Percentiles rank a stretch among this genome's conserved stretches.
Conservation (phyloP, 129 eudicot species). For the Oenanthe sinensis region DNA sequence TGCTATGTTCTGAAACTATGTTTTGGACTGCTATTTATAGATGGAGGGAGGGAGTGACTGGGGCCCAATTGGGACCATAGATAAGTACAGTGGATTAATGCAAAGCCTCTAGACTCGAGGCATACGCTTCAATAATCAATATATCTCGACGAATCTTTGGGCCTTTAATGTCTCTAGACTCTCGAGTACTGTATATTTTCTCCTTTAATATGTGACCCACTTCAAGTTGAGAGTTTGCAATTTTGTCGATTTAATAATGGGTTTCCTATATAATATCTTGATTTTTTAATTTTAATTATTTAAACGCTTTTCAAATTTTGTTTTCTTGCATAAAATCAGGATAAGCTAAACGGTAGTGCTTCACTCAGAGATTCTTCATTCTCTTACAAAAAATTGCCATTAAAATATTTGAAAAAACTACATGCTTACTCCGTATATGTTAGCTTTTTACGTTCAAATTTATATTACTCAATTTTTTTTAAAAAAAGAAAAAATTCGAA, state of each 20-base stretch:
- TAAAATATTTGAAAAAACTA: too few relatives aligned
- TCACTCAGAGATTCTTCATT: too few relatives aligned
- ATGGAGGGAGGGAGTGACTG: neutral
- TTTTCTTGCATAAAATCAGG: too few relatives aligned
- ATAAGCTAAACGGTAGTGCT: too few relatives aligned
- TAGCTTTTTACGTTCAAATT: too few relatives aligned
- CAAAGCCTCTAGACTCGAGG: neutral
- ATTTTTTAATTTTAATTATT: too few relatives aligned
- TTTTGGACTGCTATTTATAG: slow-evolving; percentile 43
- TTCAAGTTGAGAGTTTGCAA: neutral
- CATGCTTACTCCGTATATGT: too few relatives aligned
- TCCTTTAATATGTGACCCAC: neutral
- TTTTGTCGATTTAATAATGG: neutral
- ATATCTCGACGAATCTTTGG: slow-evolving; percentile 21
- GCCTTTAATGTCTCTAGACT: too few relatives aligned
- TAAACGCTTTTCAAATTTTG: neutral
- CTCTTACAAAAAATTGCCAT: too few relatives aligned
- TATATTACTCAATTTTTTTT: too few relatives aligned
- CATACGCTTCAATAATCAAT: slow-evolving; percentile 15
- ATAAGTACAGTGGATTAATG: neutral
- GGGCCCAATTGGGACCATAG: neutral
- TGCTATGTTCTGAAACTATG: slow-evolving; percentile 20
- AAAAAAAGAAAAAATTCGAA: too few relatives aligned
- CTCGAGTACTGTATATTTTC: neutral
- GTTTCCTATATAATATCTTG: neutral